These are phyloP conservation scores for Boletus subluridellus DNA, from an alignment of 1,284 basidiomycete genomes.

Conservation along the genomic window DNA sequence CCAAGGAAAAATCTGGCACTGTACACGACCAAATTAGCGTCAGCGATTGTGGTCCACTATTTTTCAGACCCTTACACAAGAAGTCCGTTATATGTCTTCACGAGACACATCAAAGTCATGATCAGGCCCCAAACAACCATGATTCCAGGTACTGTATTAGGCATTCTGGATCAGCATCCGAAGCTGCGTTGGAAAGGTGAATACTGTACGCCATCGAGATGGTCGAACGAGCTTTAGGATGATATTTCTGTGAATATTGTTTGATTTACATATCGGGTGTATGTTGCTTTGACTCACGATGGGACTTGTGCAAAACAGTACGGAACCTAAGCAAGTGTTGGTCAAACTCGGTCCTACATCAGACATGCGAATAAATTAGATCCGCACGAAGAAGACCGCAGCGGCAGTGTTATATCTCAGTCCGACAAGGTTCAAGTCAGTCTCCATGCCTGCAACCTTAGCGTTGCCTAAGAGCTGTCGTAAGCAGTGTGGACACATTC, in stretches of 20 bases:
- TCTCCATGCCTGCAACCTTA: conserved; percentile 40
- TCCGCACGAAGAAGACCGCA: conserved; percentile 45
- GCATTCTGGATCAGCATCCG: not conserved
- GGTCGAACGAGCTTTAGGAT: conserved; percentile 25
- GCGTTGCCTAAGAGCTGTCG: conserved; percentile 24
- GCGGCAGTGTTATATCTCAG: conserved; percentile 44
- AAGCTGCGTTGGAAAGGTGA: not conserved
- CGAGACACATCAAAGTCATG: conserved; percentile 39
- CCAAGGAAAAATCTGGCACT: conserved; percentile 19
- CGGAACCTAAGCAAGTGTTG: conserved; percentile 33
- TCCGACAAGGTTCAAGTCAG: conserved; percentile 38
- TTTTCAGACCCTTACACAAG: too few relatives aligned
- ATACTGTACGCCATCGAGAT: conserved; percentile 43
- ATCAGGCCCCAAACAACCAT: conserved; percentile 48
- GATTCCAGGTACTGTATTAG: conserved; percentile 40
- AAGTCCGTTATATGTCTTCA: conserved; percentile 32
- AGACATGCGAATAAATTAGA: not conserved
- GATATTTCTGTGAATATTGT: too few relatives aligned
- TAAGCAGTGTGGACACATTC: not conserved
- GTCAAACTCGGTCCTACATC: not conserved
- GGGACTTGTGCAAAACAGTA: conserved; percentile 41
- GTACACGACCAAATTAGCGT: not conserved
- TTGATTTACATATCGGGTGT: too few relatives aligned
- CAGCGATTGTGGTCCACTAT: not conserved
- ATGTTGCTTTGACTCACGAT: too few relatives aligned